Conservation (phyloP, 805 yeast genomes). For the Yarrowia alimentaria region DNA sequence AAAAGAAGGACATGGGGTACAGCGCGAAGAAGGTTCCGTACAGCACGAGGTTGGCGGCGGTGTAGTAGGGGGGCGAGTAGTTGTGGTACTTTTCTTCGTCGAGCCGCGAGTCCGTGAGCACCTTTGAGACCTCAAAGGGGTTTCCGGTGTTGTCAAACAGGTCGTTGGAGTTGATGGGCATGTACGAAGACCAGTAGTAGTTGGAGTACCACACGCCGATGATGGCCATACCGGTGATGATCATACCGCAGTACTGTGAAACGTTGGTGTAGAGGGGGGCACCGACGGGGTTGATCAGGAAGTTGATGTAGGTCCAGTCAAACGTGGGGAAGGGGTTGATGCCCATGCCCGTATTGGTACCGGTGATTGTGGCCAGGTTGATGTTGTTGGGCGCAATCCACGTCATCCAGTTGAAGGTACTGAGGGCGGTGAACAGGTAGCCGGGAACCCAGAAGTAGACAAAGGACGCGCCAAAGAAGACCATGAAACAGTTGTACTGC, state of each 20-base stretch:
- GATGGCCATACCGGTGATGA: conserved; percentile 36
- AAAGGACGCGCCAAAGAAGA: conserved; percentile 46
- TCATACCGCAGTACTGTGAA: conserved; percentile 28
- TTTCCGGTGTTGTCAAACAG: conserved; percentile 54
- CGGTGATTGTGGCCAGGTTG: conserved; percentile 60
- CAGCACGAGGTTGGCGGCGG: conserved; percentile 47
- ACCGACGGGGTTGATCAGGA: conserved; percentile 29
- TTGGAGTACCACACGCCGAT: conserved; percentile 54
- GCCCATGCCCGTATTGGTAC: conserved; percentile 45
- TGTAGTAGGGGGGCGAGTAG: conserved; percentile 65
- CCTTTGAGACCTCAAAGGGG: conserved; percentile 47
- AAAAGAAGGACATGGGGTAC: conserved; percentile 46
- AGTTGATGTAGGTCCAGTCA: conserved; percentile 42
- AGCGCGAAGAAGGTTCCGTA: conserved; percentile 56
- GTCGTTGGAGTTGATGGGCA: conserved; percentile 56
- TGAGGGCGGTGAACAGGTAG: conserved; percentile 58
- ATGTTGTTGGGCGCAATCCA: conserved; percentile 58
- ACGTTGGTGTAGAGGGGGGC: conserved; percentile 30
- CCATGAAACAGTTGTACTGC: conserved; percentile 51
- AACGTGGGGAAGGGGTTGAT: conserved; percentile 45
- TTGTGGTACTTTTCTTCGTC: conserved; percentile 48
- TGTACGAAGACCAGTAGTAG: conserved; percentile 56
- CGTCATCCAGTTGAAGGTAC: conserved; percentile 60
- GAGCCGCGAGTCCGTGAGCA: conserved; percentile 42
- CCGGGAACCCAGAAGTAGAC: conserved; percentile 68